Evolutionary conservation across 2,329 filamentous ascomycete genomes (phyloP), one percentile per base, ranked within the genome.

Genomic region (Ophiostoma himal-ulmi): DNA sequence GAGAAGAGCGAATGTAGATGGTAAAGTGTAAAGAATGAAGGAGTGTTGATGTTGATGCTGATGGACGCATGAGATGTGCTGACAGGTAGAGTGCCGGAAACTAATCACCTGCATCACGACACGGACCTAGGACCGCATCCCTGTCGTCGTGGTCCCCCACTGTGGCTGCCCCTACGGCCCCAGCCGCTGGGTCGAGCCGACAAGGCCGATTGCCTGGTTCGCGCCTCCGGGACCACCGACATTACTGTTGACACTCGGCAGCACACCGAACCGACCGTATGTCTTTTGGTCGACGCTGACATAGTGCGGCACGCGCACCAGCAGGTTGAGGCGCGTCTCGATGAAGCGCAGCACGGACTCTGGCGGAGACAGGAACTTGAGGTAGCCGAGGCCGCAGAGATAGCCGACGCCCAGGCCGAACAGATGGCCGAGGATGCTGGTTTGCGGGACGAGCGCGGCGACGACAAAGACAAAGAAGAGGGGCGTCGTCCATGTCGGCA

Each of bases 271-370:
- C 69, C 94, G 86, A 8, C 94, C 94, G 76, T 94, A 97, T 6
- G 92, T 97, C 84, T 97, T 97, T 80, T 97, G 94, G 77, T 98
- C 94, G 20, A 97, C 89, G 70, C 92, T 96, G 67, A 98, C 91
- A 76, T 97, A 98, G 80, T 96, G 92, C 64, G 94, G 94, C 36
- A 98, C 81, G 71, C 93, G 85, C 26, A 89, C 91, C 30, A 97
- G 83, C 11, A 98, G 84, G 77, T 96, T 95, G 72, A 98, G 82
- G 78, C 94, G 96, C 22, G 87, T 88, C 81, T 99, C 95, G 70
- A 97, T 85, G 89, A 91, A 98, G 74, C 93, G 86, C 70, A 98
- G 83, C 37, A 91, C 86, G 85, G 91, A 91, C 80, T 98, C 95
- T 1, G 93, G 94, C 30, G 95, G 95, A 20, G 93, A 91, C 57